Base-by-base conservation (phyloP, 306 rosid genomes). In the Rosa multiflora region DNA sequence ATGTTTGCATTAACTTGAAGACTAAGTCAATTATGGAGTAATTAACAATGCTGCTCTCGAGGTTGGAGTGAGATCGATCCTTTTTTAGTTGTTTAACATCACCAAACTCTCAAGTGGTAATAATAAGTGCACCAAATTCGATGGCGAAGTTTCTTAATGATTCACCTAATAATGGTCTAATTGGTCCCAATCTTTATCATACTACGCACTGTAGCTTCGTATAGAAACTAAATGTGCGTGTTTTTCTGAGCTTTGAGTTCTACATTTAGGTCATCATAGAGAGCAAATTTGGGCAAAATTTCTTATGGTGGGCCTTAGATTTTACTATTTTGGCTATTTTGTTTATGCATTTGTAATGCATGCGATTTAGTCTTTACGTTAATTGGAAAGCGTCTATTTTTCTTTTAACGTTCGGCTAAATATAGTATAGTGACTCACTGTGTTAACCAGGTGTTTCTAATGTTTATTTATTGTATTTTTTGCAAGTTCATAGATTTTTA, bases 1-100 rank as follows among this genome's bases (percentile, higher is more conserved):
- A 39, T 40, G 74, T 21, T 77, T 81, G 72, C 85, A 81, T 74
- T 83, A 74, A 79, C 88, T 76, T 87, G 23, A 70, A 79, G 73
- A 74, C 82, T 46, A 87, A 89, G 89, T 77, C 79, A 84, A 63
- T 80, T 61, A 46, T 29, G 26, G 61, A 26, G 68, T 13, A 2
- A 37, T 48, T 47, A 47, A 55, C 47, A 37, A 56, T 63, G 82
- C 3, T 55, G 76, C 56, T 73, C 69, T 82, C 68, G 79, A 73
- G 79, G 82, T 35, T 44, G 15, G 17, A 15, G 73, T 11, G 69
- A 21, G 55, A 46, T 58, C 53, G 26, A 23, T 23, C 26, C 26
- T 55, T 4, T 43, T 46, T 48, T 6, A 35, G n/a, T 48, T 12
- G 69, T 67, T 49, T 14, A 39, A 18, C 26, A 35, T 20, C 17